Evolutionary conservation across 225 moss, liverwort and hornwort species (phyloP), one percentile per base, ranked within the genome.

Genomic region (Rhytidiadelphus loreus): DNA sequence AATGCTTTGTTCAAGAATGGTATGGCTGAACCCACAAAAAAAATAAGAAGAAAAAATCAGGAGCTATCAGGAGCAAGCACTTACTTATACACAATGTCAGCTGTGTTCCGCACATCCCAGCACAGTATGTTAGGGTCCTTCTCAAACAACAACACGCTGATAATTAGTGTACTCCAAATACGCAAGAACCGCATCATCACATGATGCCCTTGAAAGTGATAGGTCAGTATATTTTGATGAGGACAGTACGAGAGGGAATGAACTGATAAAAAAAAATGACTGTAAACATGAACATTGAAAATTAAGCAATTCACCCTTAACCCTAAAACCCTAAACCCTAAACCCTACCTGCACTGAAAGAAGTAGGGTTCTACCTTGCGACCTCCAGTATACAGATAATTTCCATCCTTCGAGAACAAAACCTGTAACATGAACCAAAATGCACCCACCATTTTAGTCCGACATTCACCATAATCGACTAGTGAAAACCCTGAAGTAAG

Each of bases 81-180:
- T 90, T 92, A 97, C 99, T 93, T 99, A 72, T 99, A 97, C 66
- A 97, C 92, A 68, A 95, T 87, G 85, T 92, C 93, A 80, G 93
- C 94, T 90, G 97, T 96, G 87, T 99, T 95, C 85, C 99, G 96
- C 88, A 99, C 90, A 91, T 99, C 99, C 99, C 99, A 99, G 93
- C 99, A 99, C 92, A 99, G 92, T 84, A 99, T 97, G 87, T 95
- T 95, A 92, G 97, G 93, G 89, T 99, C 99, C 99, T 98, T 94
- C 90, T 94, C 94, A 92, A 92, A 89, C 93, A 96, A 65, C 43
- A 92, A 90, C 93, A 93, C 85, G 56, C 15, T n/a, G 39, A 64
- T 50, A 16, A 69, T 63, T 87, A 85, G 87, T 68, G 68, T 39
- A 82, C 29, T 75, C 12, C 82, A 71, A 46, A 77, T 21, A 81